Conservation (phyloP, 306 rosid genomes). For the Acacia confusa region DNA sequence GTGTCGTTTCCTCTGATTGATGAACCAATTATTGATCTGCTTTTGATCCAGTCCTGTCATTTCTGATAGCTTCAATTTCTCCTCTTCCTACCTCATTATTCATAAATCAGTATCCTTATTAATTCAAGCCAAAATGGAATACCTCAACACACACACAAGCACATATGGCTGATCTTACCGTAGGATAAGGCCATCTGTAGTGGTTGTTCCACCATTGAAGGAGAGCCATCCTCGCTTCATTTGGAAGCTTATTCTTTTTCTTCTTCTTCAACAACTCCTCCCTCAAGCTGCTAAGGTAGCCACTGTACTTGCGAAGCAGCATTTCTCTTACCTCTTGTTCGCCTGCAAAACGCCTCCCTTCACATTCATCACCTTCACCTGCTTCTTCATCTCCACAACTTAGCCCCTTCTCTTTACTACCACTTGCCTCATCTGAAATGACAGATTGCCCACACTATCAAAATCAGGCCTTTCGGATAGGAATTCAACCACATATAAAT, state of each 20-base stretch:
- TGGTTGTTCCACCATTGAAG: conserved; percentile 78
- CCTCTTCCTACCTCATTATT: conserved; percentile 58
- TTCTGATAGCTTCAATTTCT: conserved; percentile 65
- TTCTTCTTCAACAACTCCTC: conserved; percentile 69
- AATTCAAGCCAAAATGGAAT: background rate
- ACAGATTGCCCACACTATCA: background rate
- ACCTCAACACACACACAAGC: background rate
- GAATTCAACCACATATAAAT: background rate
- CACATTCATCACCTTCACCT: conserved; percentile 31
- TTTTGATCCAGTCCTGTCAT: conserved; percentile 67
- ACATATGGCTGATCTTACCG: conserved; percentile 40
- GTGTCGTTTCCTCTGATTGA: conserved; percentile 87
- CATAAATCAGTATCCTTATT: background rate
- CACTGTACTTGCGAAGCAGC: conserved; percentile 80
- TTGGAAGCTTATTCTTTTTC: conserved; percentile 88
- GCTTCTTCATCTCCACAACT: conserved; percentile 47
- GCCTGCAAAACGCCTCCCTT: conserved; percentile 6
- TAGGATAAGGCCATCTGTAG: conserved; percentile 87
- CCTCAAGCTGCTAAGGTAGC: conserved; percentile 68
- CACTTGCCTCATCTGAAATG: conserved; percentile 39
- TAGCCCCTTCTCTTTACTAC: conserved; percentile 46
- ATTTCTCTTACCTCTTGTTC: conserved; percentile 67
- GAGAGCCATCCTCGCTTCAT: conserved; percentile 62
- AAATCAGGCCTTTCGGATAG: background rate
- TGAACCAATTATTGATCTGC: conserved; percentile 96